These are phyloP conservation scores for Fonsecaea monophora DNA, from an alignment of 2,329 filamentous ascomycete species.

Conservation along the genomic window DNA sequence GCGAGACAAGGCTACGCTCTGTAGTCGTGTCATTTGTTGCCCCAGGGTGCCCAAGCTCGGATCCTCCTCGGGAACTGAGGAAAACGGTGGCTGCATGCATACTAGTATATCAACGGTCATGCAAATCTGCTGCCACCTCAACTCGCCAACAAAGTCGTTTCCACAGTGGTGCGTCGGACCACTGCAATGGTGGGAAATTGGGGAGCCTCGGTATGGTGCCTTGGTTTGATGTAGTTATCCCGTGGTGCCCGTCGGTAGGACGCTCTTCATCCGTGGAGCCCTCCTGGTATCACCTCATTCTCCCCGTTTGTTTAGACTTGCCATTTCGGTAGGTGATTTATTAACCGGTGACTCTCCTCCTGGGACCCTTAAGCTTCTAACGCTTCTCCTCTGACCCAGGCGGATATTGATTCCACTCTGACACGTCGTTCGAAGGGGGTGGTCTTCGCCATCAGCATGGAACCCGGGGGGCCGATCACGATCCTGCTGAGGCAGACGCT, in stretches of 20 bases:
- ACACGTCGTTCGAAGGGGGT: not conserved
- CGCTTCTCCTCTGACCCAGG: not conserved
- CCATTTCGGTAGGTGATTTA: not conserved
- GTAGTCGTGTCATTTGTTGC: not conserved
- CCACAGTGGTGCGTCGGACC: not conserved
- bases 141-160: not conserved
- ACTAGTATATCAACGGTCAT: not conserved
- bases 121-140: not conserved
- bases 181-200: not conserved
- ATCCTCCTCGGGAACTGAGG: not conserved
- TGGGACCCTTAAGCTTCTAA: not conserved
- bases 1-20: not conserved
- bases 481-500: not conserved
- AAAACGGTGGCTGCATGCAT: not conserved
- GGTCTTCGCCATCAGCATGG: not conserved
- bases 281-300: not conserved
- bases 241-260: not conserved
- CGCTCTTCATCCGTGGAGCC: not conserved
- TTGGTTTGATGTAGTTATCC: not conserved
- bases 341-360: not conserved
- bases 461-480: not conserved
- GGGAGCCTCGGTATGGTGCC: not conserved
- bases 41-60: not conserved
- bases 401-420: not conserved
- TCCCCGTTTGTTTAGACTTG: not conserved